Percentiles rank a stretch among this genome's conserved stretches.
Conservation (phyloP, 169 alveolate genomes). For the Eimeria brunetti region DNA sequence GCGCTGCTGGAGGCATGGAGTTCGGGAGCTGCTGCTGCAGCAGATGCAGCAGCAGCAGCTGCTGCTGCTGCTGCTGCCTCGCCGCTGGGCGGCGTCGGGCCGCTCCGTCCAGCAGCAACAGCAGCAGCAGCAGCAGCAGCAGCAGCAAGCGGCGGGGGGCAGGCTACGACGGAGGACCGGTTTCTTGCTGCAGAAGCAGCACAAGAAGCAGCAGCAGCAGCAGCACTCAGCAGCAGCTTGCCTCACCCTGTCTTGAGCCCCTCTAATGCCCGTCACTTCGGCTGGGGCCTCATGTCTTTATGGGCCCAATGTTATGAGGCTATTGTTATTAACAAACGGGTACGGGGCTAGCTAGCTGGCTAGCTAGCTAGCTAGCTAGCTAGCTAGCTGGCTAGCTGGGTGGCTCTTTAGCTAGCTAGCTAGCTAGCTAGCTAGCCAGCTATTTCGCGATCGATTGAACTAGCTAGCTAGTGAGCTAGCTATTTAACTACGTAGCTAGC, state of each 20-base stretch:
- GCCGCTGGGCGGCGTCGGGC: conserved; percentile 5
- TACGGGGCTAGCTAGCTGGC: too few species aligned
- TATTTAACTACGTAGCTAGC: neutral
- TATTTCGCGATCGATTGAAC: too few species aligned
- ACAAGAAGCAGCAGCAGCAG: conserved; percentile 69
- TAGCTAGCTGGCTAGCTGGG: too few species aligned
- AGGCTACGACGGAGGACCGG: conserved; percentile 35
- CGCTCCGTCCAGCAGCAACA: conserved; percentile 29
- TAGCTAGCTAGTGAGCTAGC: conserved; percentile 25
- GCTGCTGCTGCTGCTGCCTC: conserved; percentile 55
- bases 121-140: conserved; percentile 5
- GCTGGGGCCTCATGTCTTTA: conserved; percentile 34
- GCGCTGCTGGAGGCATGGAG: conserved; percentile 52
- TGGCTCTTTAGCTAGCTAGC: conserved; percentile 31
- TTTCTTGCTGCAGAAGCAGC: conserved; percentile 45
- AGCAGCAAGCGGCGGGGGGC: neutral
- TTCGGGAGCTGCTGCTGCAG: conserved; percentile 20
- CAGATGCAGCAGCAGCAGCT: conserved; percentile 26
- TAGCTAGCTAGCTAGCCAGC: conserved; percentile 1
- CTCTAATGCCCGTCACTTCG: conserved; percentile 38
- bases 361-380: too few species aligned
- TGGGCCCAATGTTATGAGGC: conserved; percentile 47
- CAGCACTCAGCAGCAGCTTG: conserved; percentile 50
- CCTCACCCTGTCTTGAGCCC: conserved; percentile 68
- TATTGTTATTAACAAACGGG: conserved; percentile 17